phyloP scores from a whole-genome alignment of 768 basidiomycete species.

The Termitomyces sp. region DNA sequence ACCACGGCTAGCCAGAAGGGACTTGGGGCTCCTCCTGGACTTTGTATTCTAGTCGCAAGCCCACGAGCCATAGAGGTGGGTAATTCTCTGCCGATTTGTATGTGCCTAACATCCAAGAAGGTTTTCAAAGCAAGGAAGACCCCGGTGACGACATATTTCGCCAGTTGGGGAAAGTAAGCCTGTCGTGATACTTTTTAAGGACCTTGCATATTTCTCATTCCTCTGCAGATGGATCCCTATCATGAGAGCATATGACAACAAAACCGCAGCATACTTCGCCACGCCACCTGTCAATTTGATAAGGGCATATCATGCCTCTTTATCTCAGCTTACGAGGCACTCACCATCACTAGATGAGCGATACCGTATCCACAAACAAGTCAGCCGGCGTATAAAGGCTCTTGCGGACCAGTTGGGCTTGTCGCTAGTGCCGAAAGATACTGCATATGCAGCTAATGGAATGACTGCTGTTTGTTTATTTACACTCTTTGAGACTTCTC shows the following conservation, averaged over 20 bases:
- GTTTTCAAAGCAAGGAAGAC: constrained; percentile 52
- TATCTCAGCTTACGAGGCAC: constrained; percentile 56
- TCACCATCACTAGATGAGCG: constrained; percentile 63
- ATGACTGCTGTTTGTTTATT: constrained; percentile 67
- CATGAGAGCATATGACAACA: constrained; percentile 80
- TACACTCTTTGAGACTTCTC: not conserved
- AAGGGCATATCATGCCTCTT: constrained; percentile 75
- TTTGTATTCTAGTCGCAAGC: constrained; percentile 75
- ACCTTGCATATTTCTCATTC: not conserved
- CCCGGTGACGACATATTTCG: constrained; percentile 69
- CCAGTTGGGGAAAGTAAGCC: constrained; percentile 71
- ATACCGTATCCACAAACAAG: constrained; percentile 62
- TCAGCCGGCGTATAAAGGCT: constrained; percentile 58
- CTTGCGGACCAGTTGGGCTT: constrained; percentile 61
- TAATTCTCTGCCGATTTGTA: not conserved
- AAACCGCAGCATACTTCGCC: constrained; percentile 78
- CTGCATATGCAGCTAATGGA: constrained; percentile 67
- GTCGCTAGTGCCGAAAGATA: constrained; percentile 52
- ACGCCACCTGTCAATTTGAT: constrained; percentile 87
- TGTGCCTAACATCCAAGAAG: constrained; percentile 21
- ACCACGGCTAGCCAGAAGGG: constrained; percentile 82
- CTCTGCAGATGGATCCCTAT: constrained; percentile 69
- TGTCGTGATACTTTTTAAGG: constrained; percentile 3
- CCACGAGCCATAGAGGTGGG: constrained; percentile 58
- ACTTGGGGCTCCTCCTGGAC: constrained; percentile 80